These are phyloP conservation scores for Avena sativa DNA, from an alignment of 176 grass and related monocot genomes.

Conservation along the genomic window DNA sequence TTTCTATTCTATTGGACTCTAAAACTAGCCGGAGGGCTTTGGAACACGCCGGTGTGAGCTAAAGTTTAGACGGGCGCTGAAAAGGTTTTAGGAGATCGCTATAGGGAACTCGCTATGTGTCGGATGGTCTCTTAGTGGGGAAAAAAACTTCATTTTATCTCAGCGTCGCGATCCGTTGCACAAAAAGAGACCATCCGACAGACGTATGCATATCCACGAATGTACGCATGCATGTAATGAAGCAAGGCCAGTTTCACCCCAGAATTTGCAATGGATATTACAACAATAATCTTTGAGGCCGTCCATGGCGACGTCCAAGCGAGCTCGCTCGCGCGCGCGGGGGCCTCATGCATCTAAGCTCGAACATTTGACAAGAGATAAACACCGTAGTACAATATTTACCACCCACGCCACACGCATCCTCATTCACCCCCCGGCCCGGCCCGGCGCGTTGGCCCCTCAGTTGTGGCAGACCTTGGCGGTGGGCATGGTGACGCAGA, in stretches of 20 bases:
- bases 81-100: too few relatives aligned
- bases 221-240: neutral
- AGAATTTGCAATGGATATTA: slow-evolving; percentile 43
- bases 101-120: too few relatives aligned
- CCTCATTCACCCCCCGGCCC: neutral
- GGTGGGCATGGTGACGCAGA: slow-evolving; percentile 86
- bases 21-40: too few relatives aligned
- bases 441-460: neutral
- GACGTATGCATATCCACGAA: neutral
- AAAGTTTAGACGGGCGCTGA: too few relatives aligned
- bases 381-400: slow-evolving; percentile 49
- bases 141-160: neutral
- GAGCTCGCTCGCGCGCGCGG: neutral
- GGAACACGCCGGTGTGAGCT: too few relatives aligned
- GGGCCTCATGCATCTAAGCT: slow-evolving; percentile 31
- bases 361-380: slow-evolving; percentile 14
- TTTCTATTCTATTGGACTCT: too few relatives aligned
- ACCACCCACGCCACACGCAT: neutral
- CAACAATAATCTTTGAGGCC: slow-evolving; percentile 31
- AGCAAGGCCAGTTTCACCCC: slow-evolving; percentile 39
- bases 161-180: neutral
- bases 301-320: slow-evolving; percentile 40
- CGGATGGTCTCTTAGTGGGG: too few relatives aligned
- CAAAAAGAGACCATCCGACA: neutral
- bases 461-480: slow-evolving; percentile 81